Evolutionary conservation across 2,329 filamentous ascomycete species (phyloP), one percentile per base, ranked within the genome.

Genomic region (Fusarium falciforme): DNA sequence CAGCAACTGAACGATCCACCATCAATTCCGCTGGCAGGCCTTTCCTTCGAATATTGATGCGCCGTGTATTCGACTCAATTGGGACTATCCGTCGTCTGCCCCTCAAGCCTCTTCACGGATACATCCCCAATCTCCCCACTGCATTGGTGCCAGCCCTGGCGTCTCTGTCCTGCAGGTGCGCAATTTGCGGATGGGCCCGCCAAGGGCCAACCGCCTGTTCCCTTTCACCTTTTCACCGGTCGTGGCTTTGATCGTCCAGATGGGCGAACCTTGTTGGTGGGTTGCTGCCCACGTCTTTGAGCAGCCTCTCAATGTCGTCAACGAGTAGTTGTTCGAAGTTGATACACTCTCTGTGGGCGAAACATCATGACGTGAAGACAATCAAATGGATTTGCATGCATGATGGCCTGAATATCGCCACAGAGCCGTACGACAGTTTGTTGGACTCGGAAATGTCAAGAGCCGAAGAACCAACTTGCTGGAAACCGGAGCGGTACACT

Each of bases 171-270:
- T 75, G 64, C 67, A 75, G 70, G 63, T 61, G 67, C 70, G 62
- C 64, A 75, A 77, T 77, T 76, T 77, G 67, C 70, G 66, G 72
- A 57, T 44, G 73, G 65, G 60, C 63, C 71, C 66, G 71, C 74
- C 66, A 67, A 73, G 60, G 40, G 29, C 66, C 61, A 68, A 62
- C 64, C 54, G 25, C 66, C 38, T 22, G 38, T 61, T 66, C 66
- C 64, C 66, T 71, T 69, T 57, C 64, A 74, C 52, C 49, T 60
- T 57, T 63, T 66, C 52, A 66, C 72, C 35, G 38, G 72, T 36
- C 59, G 55, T 73, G 71, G 73, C 71, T 70, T 71, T 49, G 60
- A 47, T 67, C 71, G 40, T 67, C 47, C 35, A 47, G 66, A 49
- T 68, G 67, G 58, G 33, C 36, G 61, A 65, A 72, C 47, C 44